Percentiles rank a stretch among this genome's conserved stretches.
Evolutionary conservation across 257 asterid species (phyloP).

Genomic region (Asclepias syriaca): DNA sequence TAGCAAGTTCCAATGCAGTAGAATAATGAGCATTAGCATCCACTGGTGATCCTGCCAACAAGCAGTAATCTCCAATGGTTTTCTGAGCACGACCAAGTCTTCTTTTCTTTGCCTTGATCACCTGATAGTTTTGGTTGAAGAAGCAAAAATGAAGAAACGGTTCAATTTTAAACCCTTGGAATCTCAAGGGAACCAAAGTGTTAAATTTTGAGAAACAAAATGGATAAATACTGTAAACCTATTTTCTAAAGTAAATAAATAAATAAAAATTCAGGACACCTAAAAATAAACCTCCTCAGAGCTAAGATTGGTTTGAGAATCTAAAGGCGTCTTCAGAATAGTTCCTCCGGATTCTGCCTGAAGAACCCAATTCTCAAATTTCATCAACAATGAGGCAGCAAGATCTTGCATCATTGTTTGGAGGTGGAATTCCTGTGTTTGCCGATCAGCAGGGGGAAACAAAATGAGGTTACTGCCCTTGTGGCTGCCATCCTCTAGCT

Average conservation of each 20-base stretch:
- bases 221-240: conserved; percentile 19
- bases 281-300: conserved; percentile 98
- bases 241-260: not conserved
- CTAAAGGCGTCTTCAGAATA: conserved; percentile 91
- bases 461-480: conserved; percentile 74
- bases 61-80: conserved; percentile 93
- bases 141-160: conserved; percentile 8
- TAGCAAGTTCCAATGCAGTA: conserved; percentile 86
- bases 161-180: not conserved
- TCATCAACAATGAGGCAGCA: conserved; percentile 91
- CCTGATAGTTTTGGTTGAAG: conserved; percentile 40
- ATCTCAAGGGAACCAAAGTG: not conserved
- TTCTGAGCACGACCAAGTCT: conserved; percentile 97
- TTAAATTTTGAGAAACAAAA: conserved; percentile 7
- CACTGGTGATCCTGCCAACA: conserved; percentile 97
- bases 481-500: conserved; percentile 81
- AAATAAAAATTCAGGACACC: conserved; percentile 61
- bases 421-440: conserved; percentile 87
- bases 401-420: conserved; percentile 98
- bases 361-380: conserved; percentile 94
- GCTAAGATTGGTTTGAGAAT: conserved; percentile 98
- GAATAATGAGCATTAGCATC: conserved; percentile 98
- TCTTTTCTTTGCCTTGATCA: conserved; percentile 93
- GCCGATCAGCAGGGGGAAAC: conserved; percentile 95
- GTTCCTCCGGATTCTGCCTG: conserved; percentile 94